Evolutionary conservation across 2,329 filamentous ascomycete genomes (phyloP).

Genomic region (Aspergillus felis): DNA sequence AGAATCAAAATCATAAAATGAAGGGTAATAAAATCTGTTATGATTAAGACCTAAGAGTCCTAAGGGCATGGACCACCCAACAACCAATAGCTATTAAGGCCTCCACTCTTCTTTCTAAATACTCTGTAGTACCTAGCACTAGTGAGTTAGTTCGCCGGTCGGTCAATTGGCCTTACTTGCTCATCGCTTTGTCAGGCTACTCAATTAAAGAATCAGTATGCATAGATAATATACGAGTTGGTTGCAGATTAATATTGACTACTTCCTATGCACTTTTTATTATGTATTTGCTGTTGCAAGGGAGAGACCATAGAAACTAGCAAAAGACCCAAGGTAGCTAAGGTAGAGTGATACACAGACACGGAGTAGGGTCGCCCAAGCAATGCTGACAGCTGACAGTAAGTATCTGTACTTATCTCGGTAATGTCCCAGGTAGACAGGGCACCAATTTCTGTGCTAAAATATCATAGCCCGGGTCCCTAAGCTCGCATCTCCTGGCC

Average conservation of each 20-base stretch:
- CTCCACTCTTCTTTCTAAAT: background rate
- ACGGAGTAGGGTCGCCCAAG: background rate
- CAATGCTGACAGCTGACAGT: background rate
- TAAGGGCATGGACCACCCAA: background rate
- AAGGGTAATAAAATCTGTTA: background rate
- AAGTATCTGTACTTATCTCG: background rate
- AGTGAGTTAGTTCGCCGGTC: slow-evolving; percentile 5
- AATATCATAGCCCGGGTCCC: background rate
- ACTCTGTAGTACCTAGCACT: background rate
- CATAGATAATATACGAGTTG: background rate
- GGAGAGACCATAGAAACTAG: background rate
- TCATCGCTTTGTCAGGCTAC: slow-evolving; percentile 2
- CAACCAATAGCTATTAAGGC: background rate
- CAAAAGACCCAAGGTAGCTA: background rate
- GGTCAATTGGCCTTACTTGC: slow-evolving; percentile 17
- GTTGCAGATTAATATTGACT: background rate
- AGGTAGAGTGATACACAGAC: background rate
- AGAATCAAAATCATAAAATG: background rate
- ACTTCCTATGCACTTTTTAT: background rate
- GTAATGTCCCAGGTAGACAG: background rate
- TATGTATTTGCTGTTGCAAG: background rate
- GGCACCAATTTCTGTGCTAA: background rate
- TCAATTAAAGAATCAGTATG: slow-evolving; percentile 1
- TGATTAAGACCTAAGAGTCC: background rate
- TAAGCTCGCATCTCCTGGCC: background rate